A percentile compares a stretch with the other conserved stretches of the same genome.
These are phyloP conservation scores for Boletus sp. DNA, from an alignment of 1,284 basidiomycete genomes.

Conservation along the genomic window DNA sequence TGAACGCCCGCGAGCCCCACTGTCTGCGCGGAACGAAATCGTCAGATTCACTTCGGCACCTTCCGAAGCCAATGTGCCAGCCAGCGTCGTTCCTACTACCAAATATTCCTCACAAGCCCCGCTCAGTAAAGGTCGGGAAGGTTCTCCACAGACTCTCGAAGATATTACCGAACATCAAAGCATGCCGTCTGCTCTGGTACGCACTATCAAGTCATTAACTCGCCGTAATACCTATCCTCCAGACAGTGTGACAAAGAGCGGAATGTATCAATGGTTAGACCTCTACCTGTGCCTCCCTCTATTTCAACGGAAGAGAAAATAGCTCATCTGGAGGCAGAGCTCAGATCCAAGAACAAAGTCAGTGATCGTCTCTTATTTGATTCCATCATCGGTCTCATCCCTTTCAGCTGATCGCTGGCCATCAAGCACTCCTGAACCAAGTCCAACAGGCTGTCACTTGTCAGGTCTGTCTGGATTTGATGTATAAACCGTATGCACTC, in stretches of 20 bases:
- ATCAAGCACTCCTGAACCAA: slow-evolving; percentile 46
- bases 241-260: slow-evolving; percentile 9
- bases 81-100: neutral
- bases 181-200: slow-evolving; percentile 17
- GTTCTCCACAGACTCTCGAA: neutral
- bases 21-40: slow-evolving; percentile 26
- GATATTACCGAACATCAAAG: slow-evolving; percentile 1
- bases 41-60: slow-evolving; percentile 24
- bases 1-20: slow-evolving; percentile 19
- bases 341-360: slow-evolving; percentile 41
- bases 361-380: slow-evolving; percentile 13
- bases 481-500: slow-evolving; percentile 66
- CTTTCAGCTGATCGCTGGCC: slow-evolving; percentile 42
- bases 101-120: neutral
- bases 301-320: slow-evolving; percentile 34
- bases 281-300: slow-evolving; percentile 1
- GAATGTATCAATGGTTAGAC: neutral
- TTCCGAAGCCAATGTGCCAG: slow-evolving; percentile 13
- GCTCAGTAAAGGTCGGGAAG: neutral
- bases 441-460: slow-evolving; percentile 64
- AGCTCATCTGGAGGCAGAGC: slow-evolving; percentile 39
- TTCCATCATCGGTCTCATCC: slow-evolving; percentile 1
- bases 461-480: slow-evolving; percentile 69
- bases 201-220: neutral
- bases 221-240: slow-evolving; percentile 9